Evolutionary conservation across 2,329 filamentous ascomycete species (phyloP), one percentile per base, ranked within the genome.

Genomic region (Aspergillus pseudonomiae): DNA sequence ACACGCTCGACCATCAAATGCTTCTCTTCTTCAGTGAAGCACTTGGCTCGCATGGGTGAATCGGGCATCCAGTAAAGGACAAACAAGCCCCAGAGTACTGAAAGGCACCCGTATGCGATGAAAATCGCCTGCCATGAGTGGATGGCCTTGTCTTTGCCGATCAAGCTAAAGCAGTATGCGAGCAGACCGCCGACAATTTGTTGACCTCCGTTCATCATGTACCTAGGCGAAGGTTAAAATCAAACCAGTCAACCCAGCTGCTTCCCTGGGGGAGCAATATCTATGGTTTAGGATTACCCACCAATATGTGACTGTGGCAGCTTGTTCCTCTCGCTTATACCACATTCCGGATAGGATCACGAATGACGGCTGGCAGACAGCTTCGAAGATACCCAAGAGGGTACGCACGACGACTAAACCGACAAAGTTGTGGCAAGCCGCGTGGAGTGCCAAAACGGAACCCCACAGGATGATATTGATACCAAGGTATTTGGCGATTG

Each of bases 151-250:
- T 85, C 84, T 5, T 70, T 77, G 19, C 77, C 79, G 71, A 88
- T 86, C 3, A 86, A 79, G 2, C 82, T 77, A 65, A 80, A 78
- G 62, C 77, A 83, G 69, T 86, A 87, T 0, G 89, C 89, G 0
- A 92, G 80, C 0, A 92, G 82, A 6, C 90, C 90, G 36, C 89
- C 89, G 9, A 91, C 88, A 57, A 92, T 89, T 71, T 91, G 89
- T 72, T 92, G 89, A 0, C 82, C 84, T 2, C 90, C 89, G 72
- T 92, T 92, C 88, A 91, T 92, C 86, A 91, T 91, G 75, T 90
- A 89, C 77, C 80, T 80, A 52, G 41, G 1, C 11, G 4, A 14
- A 12, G 28, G 52, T 64, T 52, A 59, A 46, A 3, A n/a, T 66
- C 67, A 16, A 16, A 32, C 26, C 14, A 21, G 2, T 16, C 4